These are phyloP conservation scores for Annona squamosa DNA, from an alignment of 164 flowering plant species.

Conservation along the genomic window DNA sequence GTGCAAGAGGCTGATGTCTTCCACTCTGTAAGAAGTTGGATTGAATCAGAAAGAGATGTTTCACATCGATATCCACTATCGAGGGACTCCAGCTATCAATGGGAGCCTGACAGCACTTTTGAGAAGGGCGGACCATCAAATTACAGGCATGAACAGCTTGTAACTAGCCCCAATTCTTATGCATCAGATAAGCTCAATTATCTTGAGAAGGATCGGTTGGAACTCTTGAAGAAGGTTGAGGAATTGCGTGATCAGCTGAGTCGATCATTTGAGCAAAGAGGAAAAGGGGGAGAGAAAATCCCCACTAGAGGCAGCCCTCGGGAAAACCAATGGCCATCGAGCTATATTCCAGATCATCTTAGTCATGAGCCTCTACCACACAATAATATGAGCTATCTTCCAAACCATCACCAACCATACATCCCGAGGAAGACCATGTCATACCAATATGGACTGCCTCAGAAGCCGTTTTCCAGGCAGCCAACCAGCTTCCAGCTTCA, in stretches of 20 bases:
- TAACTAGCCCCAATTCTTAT: slow-evolving; percentile 13
- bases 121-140: slow-evolving; percentile 31
- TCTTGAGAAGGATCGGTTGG: slow-evolving; percentile 37
- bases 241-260: slow-evolving; percentile 52
- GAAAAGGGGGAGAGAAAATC: slow-evolving; percentile 18
- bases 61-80: slow-evolving; percentile 13
- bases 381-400: slow-evolving; percentile 17
- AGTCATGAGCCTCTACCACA: slow-evolving; percentile 8
- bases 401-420: slow-evolving; percentile 18
- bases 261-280: slow-evolving; percentile 17
- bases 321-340: slow-evolving; percentile 15
- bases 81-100: slow-evolving; percentile 17
- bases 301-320: slow-evolving; percentile 15
- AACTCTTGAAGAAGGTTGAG: slow-evolving; percentile 47
- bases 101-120: slow-evolving; percentile 15
- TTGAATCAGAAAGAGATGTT: slow-evolving; percentile 22
- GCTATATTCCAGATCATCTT: neutral
- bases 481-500: slow-evolving; percentile 24
- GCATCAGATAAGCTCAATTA: slow-evolving; percentile 20
- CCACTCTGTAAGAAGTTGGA: slow-evolving; percentile 18
- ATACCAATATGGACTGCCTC: slow-evolving; percentile 14
- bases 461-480: slow-evolving; percentile 35
- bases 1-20: slow-evolving; percentile 5
- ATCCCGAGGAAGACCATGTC: slow-evolving; percentile 22
- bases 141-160: slow-evolving; percentile 22